Evolutionary conservation across 805 yeast genomes (phyloP).

Genomic region (Sungouiella thailandica): DNA sequence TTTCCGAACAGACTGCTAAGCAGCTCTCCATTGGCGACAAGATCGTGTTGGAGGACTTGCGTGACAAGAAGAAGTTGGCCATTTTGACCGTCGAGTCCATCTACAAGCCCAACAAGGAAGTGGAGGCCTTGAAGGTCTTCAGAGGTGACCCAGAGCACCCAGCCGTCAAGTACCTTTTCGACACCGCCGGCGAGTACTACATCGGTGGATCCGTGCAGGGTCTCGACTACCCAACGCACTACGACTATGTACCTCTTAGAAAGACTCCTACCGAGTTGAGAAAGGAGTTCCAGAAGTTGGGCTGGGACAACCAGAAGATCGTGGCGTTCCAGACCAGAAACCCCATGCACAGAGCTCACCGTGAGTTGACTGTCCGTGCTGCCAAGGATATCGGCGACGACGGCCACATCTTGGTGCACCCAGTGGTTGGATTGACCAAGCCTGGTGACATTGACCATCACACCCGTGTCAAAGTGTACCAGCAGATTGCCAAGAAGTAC

Average conservation of each 20-base stretch:
- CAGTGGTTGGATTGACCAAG: slow-evolving; percentile 94
- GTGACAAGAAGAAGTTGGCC: slow-evolving; percentile 76
- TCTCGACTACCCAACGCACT: slow-evolving; percentile 76
- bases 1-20: slow-evolving; percentile 45
- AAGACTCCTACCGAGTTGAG: slow-evolving; percentile 90
- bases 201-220: slow-evolving; percentile 89
- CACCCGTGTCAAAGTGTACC: slow-evolving; percentile 93
- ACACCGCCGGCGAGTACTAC: slow-evolving; percentile 76
- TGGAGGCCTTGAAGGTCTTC: slow-evolving; percentile 82
- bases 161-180: slow-evolving; percentile 68
- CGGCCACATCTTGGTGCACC: slow-evolving; percentile 76
- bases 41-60: slow-evolving; percentile 71
- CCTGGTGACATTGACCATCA: slow-evolving; percentile 98
- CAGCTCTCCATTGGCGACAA: slow-evolving; percentile 51
- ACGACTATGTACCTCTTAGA: slow-evolving; percentile 83
- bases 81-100: slow-evolving; percentile 74
- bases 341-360: slow-evolving; percentile 98
- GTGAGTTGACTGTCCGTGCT: slow-evolving; percentile 93
- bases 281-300: slow-evolving; percentile 70
- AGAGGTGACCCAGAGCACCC: slow-evolving; percentile 98
- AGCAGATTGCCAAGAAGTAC: slow-evolving; percentile 85
- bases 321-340: slow-evolving; percentile 98
- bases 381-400: slow-evolving; percentile 89
- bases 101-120: slow-evolving; percentile 72
- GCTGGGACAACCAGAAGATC: slow-evolving; percentile 69